phyloP scores from a whole-genome alignment of 208 protist genomes.

The Angomonas ambiguus region DNA sequence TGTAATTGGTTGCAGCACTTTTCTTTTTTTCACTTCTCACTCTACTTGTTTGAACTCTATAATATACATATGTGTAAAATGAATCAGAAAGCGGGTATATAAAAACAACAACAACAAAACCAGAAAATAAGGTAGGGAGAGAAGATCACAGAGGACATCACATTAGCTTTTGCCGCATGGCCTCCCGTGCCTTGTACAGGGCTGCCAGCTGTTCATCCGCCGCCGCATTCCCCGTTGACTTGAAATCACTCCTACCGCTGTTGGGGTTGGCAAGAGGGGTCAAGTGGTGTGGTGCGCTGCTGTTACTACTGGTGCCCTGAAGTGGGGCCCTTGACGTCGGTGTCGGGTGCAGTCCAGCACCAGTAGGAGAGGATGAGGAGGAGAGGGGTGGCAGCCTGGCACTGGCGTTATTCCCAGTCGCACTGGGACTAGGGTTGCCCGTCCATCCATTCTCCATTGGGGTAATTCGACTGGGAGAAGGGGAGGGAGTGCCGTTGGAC shows the following conservation, averaged over 20 bases:
- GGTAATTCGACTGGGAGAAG: not conserved
- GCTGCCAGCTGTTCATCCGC: constrained; percentile 74
- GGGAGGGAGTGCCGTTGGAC: no score
- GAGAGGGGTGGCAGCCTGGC: not conserved
- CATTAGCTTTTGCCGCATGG: constrained; percentile 53
- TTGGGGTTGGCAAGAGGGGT: not conserved
- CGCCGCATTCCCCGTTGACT: constrained; percentile 65
- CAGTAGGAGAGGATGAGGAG: not conserved
- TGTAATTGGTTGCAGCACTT: no score
- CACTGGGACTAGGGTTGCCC: no score
- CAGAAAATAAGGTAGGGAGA: no score
- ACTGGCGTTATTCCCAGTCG: not conserved
- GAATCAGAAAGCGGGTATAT: constrained; percentile 7
- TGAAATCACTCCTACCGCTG: constrained; percentile 7
- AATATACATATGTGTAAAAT: not conserved
- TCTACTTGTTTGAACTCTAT: not conserved
- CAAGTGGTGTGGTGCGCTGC: not conserved
- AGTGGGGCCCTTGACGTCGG: not conserved
- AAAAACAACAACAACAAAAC: constrained; percentile 11
- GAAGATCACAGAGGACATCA: no score
- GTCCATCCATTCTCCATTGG: not conserved
- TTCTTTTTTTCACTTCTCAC: no score
- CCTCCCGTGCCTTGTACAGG: constrained; percentile 68
- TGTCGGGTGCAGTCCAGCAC: not conserved
- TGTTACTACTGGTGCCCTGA: not conserved